Evolutionary conservation across 352 stramenopile genomes (phyloP).

Genomic region (Pythium dissimile): DNA sequence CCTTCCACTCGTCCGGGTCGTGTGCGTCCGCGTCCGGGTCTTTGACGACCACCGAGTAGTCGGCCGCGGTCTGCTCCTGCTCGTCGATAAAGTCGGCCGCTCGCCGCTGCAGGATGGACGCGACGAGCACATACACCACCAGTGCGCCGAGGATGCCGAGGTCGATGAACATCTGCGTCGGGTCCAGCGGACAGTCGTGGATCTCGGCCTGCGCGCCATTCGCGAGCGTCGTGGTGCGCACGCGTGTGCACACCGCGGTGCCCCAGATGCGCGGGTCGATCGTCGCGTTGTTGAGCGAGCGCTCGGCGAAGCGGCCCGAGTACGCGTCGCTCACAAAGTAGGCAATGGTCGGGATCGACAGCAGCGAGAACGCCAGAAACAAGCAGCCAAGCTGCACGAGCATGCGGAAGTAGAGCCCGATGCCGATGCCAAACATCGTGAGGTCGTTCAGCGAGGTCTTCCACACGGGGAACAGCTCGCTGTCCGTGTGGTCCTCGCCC

Average conservation of each 20-base stretch:
- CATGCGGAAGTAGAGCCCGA: constrained; percentile 79
- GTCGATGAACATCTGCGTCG: constrained; percentile 54
- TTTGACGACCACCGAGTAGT: constrained; percentile 73
- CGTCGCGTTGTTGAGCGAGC: constrained; percentile 25
- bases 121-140: constrained; percentile 41
- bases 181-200: constrained; percentile 54
- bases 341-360: constrained; percentile 54
- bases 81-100: constrained; percentile 46
- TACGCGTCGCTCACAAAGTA: constrained; percentile 71
- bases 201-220: constrained; percentile 12
- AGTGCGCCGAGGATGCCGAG: constrained; percentile 50
- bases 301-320: constrained; percentile 34
- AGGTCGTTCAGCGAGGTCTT: constrained; percentile 55
- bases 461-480: constrained; percentile 62
- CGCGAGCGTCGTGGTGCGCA: constrained; percentile 12
- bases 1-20: constrained; percentile 60
- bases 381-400: constrained; percentile 49
- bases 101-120: constrained; percentile 36
- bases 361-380: constrained; percentile 48
- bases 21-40: constrained; percentile 67
- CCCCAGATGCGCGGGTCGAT: constrained; percentile 54
- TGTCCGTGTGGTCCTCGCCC: constrained; percentile 48
- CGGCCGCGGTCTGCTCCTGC: constrained; percentile 59
- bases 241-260: constrained; percentile 56
- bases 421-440: constrained; percentile 67